phyloP scores from a whole-genome alignment of 306 rosid genomes.

The Elaeagnus macrophylla region DNA sequence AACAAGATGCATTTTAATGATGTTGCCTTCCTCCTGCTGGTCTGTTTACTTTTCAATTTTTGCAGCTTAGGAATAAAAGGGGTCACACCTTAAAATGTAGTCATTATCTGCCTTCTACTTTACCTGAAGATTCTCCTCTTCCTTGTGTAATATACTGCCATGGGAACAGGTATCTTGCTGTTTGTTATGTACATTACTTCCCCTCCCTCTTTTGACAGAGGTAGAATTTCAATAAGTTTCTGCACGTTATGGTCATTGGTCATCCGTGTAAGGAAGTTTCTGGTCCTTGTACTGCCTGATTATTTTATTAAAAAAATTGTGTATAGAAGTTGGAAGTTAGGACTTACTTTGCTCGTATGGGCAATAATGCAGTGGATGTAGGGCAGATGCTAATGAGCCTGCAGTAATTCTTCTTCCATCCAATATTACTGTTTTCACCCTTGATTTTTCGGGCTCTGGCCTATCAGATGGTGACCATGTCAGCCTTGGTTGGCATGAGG shows the following conservation, averaged over 20 bases:
- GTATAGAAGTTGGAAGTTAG: constrained; percentile 4
- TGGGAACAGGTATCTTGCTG: constrained; percentile 69
- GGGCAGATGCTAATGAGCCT: constrained; percentile 97
- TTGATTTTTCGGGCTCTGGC: constrained; percentile 96
- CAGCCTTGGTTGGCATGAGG: constrained; percentile 99
- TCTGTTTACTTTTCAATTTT: constrained; percentile 19
- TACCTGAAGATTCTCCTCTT: constrained; percentile 66
- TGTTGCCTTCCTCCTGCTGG: constrained; percentile 16
- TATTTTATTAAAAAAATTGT: not conserved
- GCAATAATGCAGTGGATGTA: constrained; percentile 79
- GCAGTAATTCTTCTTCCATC: constrained; percentile 88
- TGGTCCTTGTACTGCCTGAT: not conserved
- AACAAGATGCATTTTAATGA: constrained; percentile 12
- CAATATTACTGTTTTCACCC: constrained; percentile 88
- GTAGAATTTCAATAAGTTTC: constrained; percentile 11
- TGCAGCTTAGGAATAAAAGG: constrained; percentile 83
- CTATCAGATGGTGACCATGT: constrained; percentile 87
- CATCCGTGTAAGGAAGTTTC: not conserved
- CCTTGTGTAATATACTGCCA: constrained; percentile 98
- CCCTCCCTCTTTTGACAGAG: not conserved
- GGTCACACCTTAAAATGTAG: constrained; percentile 75
- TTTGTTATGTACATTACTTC: constrained; percentile 5
- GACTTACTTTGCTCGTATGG: constrained; percentile 20
- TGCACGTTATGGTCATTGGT: constrained; percentile 3
- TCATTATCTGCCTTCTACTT: constrained; percentile 78